Base-by-base conservation (phyloP, 768 basidiomycete species). In the Trametes cubensis region DNA sequence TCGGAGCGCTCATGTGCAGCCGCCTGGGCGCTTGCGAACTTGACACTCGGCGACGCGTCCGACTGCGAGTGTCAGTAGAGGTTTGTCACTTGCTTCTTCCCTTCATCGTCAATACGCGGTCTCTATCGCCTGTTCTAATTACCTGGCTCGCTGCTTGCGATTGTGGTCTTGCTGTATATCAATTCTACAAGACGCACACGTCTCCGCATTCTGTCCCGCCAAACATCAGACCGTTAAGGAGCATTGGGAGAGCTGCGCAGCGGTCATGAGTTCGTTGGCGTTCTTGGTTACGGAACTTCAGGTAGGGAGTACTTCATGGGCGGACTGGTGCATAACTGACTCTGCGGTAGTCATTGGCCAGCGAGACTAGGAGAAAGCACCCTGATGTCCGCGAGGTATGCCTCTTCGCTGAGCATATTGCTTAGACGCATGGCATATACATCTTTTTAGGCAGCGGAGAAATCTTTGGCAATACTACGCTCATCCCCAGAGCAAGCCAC, bases 341-440 rank as follows among this genome's bases (percentile, higher is more conserved):
- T 21, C 61, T 6, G 3, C 44, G n/a, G 17, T 58, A 94, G 90
- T 90, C 94, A 41, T 76, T 98, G 66, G 86, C 93, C 10, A 92
- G 89, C 69, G 95, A 96, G 78, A 93, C 92, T 25, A 83, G 88
- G 68, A 79, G 95, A 62, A 92, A 91, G 68, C 88, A 95, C 92
- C 92, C 94, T 21, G 95, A 97, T 72, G 92, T 97, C 67, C 89
- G 92, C 71, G 95, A 96, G 85, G 94, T 95, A 72, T 71, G 74
- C 75, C 44, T 52, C 52, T 44, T 17, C 7, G 28, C 53, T 25
- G 45, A 46, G 44, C 66, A 40, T 64, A 38, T 18, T 15, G n/a
- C 11, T 21, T 14, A 46, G 42, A 13, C 18, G 26, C 55, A 51
- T 17, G n/a, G 18, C 55, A 6, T 8, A 30, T 15, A 17, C 30